A percentile compares a stretch with the other conserved stretches of the same genome.
These are phyloP conservation scores for Wallacemonas sp. DNA, from an alignment of 208 protist genomes.

Conservation along the genomic window DNA sequence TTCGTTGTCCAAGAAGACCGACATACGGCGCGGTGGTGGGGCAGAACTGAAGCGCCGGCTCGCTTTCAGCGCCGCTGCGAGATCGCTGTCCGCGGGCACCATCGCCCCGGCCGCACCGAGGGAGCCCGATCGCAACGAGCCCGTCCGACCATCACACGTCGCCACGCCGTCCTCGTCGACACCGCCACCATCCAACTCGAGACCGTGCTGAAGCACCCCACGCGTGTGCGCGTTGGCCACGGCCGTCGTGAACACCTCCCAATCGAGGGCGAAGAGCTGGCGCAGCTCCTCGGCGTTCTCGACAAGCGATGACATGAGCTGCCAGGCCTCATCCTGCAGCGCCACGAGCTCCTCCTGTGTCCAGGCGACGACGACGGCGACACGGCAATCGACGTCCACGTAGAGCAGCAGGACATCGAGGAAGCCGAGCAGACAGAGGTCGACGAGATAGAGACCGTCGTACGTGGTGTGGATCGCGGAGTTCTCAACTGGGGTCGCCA, in stretches of 20 bases:
- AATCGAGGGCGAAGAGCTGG: constrained; percentile 11
- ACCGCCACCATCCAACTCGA: too few relatives aligned
- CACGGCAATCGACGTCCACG: constrained; percentile 51
- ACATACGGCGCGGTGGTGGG: not conserved
- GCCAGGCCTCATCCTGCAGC: constrained; percentile 73
- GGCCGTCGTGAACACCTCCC: not conserved
- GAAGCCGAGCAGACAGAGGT: constrained; percentile 61
- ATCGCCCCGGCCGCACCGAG: not conserved
- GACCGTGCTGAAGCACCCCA: too few relatives aligned
- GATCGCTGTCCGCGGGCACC: not conserved
- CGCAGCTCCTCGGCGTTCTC: constrained; percentile 36
- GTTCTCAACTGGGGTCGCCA: too few relatives aligned
- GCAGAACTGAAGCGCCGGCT: constrained; percentile 12
- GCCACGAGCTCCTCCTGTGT: constrained; percentile 67
- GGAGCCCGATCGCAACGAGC: constrained; percentile 10
- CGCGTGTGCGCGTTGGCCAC: too few relatives aligned
- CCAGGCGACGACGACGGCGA: constrained; percentile 56
- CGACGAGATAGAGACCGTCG: constrained; percentile 32
- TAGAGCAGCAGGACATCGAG: constrained; percentile 73
- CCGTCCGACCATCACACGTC: not conserved
- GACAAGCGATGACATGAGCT: constrained; percentile 61
- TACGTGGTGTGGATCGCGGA: too few relatives aligned
- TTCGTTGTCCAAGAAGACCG: not conserved
- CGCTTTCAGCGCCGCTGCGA: constrained; percentile 7
- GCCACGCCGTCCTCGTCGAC: not conserved